Base-by-base conservation (phyloP, 2,329 filamentous ascomycete species). In the Fusarium oligoseptatum region DNA sequence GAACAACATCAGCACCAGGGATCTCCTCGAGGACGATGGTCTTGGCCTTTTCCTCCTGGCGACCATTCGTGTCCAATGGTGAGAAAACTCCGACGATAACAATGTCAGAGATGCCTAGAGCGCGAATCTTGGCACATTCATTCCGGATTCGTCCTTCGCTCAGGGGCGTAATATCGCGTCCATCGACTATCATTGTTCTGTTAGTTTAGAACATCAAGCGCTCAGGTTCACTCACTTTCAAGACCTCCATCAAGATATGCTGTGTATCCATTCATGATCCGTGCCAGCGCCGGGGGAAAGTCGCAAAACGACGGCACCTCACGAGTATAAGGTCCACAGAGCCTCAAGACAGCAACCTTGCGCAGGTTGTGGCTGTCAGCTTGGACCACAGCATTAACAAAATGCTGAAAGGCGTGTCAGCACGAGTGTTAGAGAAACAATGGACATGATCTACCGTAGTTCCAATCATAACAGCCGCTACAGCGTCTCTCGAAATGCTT, bases 351-450 rank as follows among this genome's bases (percentile, higher is more conserved):
- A 3, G 87, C 88, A 5, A 90, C 88, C 12, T 80, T 82, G 15
- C 84, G 82, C 5, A 90, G 79, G 2, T 85, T 83, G 1, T 81
- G 74, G 10, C 81, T 80, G 68, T 90, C 87, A 20, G 84, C 81
- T 78, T 89, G 87, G 1, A 90, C 82, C 4, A 90, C 86, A 27
- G 88, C 88, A 71, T 90, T 90, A 74, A 90, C 84, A 73, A 90
- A 90, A 70, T 87, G 45, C 45, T 50, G 1, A 2, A 15, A 22
- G 3, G 8, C 3, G 12, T 27, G 24, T 50, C 7, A 50, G 22
- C 0, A 8, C 22, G 6, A 6, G 17, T 20, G 2, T 41, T 20
- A 3, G 10, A 9, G 39, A 41, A n/a, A 12, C 37, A 20, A 41
- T 41, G 2, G 39, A 12, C 39, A 41, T 11, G 5, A 4, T 6